Evolutionary conservation across 148 eudicot genomes (phyloP), one percentile per base, ranked within the genome.

Genomic region (Silene conica): DNA sequence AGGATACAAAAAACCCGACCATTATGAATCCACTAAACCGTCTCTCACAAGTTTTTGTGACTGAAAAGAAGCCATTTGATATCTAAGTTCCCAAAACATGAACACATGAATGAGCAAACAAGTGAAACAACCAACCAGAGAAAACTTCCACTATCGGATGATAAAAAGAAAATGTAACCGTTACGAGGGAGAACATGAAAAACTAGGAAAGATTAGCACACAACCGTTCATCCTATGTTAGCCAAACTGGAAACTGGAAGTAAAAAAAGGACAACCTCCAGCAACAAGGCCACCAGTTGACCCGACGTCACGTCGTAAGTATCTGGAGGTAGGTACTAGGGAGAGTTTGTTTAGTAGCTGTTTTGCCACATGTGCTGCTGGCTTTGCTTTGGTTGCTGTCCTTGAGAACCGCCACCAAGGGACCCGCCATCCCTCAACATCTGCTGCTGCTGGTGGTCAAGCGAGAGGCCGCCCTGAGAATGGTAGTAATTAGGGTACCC

Each of bases 401-500:
- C 91, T 71, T 91, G 98, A 46, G 91, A 76, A 63, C 87, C 83
- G 14, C 82, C 55, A 0, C 55, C 80, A 25, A 80, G 86, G 66
- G 92, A 80, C 6, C 83, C 55, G 14, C 55, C 89, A 12, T 91
- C 98, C 82, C 98, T 83, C 25, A 88, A 76, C 82, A 91, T 86
- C 74, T 88, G 97, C 55, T 50, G 55, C 61, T 84, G 89, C 82
- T 89, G 98, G 74, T 88, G 92, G 41, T 89, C 97, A 3, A 87
- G 80, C 31, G 92, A 85, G 4, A 85, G 82, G 0, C 95, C 92
- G 6, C 83, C 54, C 73, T 89, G 98, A 56, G 94, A 87, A 60
- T 87, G 91, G 80, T 88, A 91, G 85, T 83, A 89, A 67, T 93
- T 88, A 0, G 92, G 86, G 82, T 89, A 89, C 21, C 92, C 96